These are phyloP conservation scores for Suillus spraguei DNA, from an alignment of 768 basidiomycete species.

Conservation along the genomic window DNA sequence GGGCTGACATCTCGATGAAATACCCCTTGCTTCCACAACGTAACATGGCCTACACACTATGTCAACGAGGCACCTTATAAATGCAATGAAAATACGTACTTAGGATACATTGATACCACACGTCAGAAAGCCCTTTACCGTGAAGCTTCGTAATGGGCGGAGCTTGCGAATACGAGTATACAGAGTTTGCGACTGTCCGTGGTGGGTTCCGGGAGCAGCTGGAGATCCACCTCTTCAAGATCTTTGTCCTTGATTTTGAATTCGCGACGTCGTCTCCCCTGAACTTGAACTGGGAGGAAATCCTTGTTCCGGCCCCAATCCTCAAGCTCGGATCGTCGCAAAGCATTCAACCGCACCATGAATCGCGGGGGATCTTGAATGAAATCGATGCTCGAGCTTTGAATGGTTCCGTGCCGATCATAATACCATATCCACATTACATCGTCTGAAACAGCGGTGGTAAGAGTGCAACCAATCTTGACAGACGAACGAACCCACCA, in stretches of 20 bases:
- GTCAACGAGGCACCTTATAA: neutral
- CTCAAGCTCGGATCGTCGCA: neutral
- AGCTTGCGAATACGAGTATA: neutral
- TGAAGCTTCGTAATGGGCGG: neutral
- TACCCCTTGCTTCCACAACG: neutral
- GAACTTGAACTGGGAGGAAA: neutral
- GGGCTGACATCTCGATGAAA: neutral
- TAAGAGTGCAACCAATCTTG: neutral
- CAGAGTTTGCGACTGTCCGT: neutral
- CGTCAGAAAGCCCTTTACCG: neutral
- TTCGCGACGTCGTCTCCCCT: neutral
- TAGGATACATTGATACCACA: neutral
- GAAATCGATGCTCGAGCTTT: neutral
- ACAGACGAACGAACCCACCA: neutral
- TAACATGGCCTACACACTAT: neutral
- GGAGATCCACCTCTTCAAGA: neutral
- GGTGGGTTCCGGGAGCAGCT: neutral
- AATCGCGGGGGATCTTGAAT: neutral
- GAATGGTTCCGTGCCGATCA: neutral
- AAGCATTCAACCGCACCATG: neutral
- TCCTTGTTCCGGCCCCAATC: neutral
- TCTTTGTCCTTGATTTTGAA: neutral
- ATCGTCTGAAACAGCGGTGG: neutral
- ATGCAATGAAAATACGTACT: neutral
- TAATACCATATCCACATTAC: slow-evolving; percentile 6